Base-by-base conservation (phyloP, 2,329 filamentous ascomycete genomes). In the Clonostachys solani region DNA sequence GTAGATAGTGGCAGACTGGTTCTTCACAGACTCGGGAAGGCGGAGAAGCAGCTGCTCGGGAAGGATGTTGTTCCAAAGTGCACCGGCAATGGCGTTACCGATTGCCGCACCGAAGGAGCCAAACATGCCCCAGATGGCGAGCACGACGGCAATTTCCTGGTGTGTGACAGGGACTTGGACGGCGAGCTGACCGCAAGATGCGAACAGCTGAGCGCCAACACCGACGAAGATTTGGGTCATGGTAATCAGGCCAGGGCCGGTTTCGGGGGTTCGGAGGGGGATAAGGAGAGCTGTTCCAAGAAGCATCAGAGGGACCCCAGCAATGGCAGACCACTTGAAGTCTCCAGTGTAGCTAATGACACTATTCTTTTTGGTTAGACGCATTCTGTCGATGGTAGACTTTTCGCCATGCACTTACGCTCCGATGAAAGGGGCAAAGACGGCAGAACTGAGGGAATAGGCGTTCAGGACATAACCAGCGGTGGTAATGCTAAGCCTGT, bases 11-110 rank as follows among this genome's bases (percentile, higher is more conserved):
- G 53, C 48, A 5, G 61, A 53, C 40, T 57, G 54, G 17, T 58
- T 57, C 55, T 71, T 68, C 33, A 54, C 57, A 4, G 57, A 60
- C 7, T 64, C 68, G 5, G 74, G 74, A 0, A 78, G 65, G 37
- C 61, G 59, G n/a, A 59, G 52, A 48, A 60, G 49, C 9, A 78
- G 61, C 29, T 66, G 63, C 18, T 49, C 54, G 7, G 71, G 70
- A 43, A 78, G 63, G n/a, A 73, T 63, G 54, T 75, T 75, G 5
- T 75, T 79, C 80, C 81, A 85, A 47, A 85, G 72, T 8, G 78
- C 79, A 3, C 77, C 78, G 3, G 80, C 78, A 49, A 84, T 73
- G 34, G 80, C 77, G 6, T 70, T 68, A 12, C 79, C 78, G 9
- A 81, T 70, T 3, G 77, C 73, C 33, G 76, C 74, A 45, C 79